These are phyloP conservation scores for Xylaria sp. DNA, from an alignment of 495 filamentous ascomycete species.

Conservation along the genomic window DNA sequence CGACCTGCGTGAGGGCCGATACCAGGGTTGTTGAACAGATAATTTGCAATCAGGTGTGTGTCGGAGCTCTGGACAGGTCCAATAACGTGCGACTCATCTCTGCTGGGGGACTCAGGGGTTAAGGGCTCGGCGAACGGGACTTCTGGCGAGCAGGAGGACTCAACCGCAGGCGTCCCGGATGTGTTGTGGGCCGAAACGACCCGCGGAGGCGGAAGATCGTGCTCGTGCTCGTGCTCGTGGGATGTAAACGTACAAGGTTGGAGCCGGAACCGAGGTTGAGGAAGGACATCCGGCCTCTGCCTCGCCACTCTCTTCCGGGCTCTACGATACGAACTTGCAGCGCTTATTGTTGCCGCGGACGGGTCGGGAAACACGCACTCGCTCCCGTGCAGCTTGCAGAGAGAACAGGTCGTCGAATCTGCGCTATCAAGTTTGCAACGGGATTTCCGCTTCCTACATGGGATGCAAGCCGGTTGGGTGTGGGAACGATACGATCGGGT, in stretches of 20 bases:
- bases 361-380: not conserved
- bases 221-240: too few relatives aligned
- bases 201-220: not conserved
- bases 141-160: not conserved
- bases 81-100: conserved; percentile 1
- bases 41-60: not conserved
- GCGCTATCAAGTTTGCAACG: conserved; percentile 1
- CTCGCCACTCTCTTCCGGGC: not conserved
- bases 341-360: not conserved
- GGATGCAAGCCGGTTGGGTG: not conserved
- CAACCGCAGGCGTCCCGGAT: not conserved
- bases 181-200: not conserved
- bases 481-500: conserved; percentile 1
- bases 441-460: conserved; percentile 1
- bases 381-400: conserved; percentile 5
- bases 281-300: not conserved
- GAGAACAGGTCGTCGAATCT: not conserved
- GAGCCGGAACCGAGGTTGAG: not conserved
- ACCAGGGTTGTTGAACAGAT: not conserved
- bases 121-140: not conserved
- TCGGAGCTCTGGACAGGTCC: not conserved
- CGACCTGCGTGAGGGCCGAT: not conserved
- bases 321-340: not conserved
- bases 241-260: not conserved
- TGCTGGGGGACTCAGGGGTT: not conserved